phyloP scores from a whole-genome alignment of 2,329 filamentous ascomycete genomes.

The Aspergillus phoenicis region DNA sequence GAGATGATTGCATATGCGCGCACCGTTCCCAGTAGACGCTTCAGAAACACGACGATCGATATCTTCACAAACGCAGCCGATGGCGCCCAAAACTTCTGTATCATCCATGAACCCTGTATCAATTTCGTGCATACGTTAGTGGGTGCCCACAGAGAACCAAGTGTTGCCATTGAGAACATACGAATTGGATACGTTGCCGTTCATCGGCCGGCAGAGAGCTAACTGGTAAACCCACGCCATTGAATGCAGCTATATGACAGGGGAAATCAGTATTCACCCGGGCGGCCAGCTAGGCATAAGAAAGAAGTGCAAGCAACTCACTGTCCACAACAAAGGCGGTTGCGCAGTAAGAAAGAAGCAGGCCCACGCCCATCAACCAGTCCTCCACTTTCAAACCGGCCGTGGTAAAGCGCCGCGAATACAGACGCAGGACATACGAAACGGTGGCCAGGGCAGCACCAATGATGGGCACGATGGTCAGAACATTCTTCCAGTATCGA shows the following conservation, averaged over 20 bases:
- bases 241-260: constrained; percentile 14
- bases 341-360: constrained; percentile 17
- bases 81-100: constrained; percentile 20
- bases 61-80: constrained; percentile 18
- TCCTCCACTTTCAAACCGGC: constrained; percentile 13
- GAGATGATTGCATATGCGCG: constrained; percentile 5
- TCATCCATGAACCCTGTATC: constrained; percentile 18
- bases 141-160: too few species aligned
- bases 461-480: constrained; percentile 16
- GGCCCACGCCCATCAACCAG: constrained; percentile 15
- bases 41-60: constrained; percentile 17
- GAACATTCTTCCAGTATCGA: constrained; percentile 17
- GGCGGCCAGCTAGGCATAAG: background rate
- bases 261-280: background rate
- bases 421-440: constrained; percentile 12
- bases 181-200: constrained; percentile 15
- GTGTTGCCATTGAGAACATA: background rate
- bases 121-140: background rate
- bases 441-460: constrained; percentile 14
- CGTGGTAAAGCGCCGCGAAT: constrained; percentile 7
- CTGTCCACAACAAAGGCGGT: constrained; percentile 16
- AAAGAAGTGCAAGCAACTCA: background rate
- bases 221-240: constrained; percentile 14
- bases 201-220: constrained; percentile 8
- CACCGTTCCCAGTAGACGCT: constrained; percentile 14